A percentile compares a stretch with the other conserved stretches of the same genome.
phyloP scores from a whole-genome alignment of 2,329 filamentous ascomycete species.

The Cladosporium phlei region DNA sequence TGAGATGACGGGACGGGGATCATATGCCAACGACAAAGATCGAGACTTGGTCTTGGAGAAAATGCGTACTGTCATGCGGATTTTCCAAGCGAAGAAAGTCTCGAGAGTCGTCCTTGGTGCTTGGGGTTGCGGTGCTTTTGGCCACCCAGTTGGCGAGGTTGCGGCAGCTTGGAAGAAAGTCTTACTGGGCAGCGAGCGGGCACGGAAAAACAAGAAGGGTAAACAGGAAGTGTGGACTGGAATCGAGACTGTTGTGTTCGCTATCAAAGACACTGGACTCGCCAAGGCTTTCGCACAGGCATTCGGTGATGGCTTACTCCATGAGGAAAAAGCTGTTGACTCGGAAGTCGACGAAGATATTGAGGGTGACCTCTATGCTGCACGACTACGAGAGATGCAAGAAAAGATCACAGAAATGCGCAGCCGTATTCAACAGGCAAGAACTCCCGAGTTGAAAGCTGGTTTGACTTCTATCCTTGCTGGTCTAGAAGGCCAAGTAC shows the following conservation, averaged over 20 bases:
- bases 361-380: background rate
- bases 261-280: conserved; percentile 49
- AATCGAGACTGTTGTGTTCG: conserved; percentile 52
- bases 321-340: background rate
- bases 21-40: conserved; percentile 37
- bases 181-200: conserved; percentile 25
- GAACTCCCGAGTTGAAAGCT: conserved; percentile 2
- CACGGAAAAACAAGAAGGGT: conserved; percentile 25
- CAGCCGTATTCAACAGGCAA: background rate
- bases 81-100: conserved; percentile 41
- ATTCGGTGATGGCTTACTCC: conserved; percentile 22
- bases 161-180: conserved; percentile 49
- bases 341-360: background rate
- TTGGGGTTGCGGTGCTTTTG: conserved; percentile 60
- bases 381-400: conserved; percentile 1
- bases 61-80: conserved; percentile 52
- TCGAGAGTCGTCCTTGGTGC: conserved; percentile 53
- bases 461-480: conserved; percentile 3
- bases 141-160: conserved; percentile 54
- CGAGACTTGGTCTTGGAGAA: conserved; percentile 46
- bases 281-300: conserved; percentile 47
- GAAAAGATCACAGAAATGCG: conserved; percentile 7
- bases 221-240: conserved; percentile 35
- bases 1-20: conserved; percentile 32
- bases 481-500: conserved; percentile 1